A percentile compares a stretch with the other conserved stretches of the same genome.
These are phyloP conservation scores for Hypoxylon cercidicola DNA, from an alignment of 495 filamentous ascomycete species.

Conservation along the genomic window DNA sequence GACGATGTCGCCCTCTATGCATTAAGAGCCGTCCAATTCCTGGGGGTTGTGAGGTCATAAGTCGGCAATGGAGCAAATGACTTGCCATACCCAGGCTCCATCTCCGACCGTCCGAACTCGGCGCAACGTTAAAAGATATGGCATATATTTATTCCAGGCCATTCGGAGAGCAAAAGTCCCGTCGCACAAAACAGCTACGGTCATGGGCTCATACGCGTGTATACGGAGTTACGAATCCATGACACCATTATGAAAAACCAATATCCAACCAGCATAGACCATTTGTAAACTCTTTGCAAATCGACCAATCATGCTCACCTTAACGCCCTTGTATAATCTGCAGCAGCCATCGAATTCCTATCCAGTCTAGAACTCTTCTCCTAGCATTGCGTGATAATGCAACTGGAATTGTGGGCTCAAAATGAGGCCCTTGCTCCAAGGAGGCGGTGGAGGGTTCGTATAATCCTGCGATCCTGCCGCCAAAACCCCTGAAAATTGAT, in stretches of 20 bases:
- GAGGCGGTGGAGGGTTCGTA: too few relatives aligned
- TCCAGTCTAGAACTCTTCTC: too few relatives aligned
- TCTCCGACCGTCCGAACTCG: constrained; percentile 34
- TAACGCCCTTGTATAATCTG: too few relatives aligned
- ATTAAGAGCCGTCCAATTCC: neutral
- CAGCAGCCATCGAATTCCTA: too few relatives aligned
- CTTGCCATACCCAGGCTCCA: neutral
- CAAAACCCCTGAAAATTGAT: too few relatives aligned
- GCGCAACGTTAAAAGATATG: constrained; percentile 13
- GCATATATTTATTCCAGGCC: neutral
- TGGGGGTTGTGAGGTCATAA: constrained; percentile 17
- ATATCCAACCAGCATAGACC: neutral
- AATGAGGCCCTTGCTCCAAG: too few relatives aligned
- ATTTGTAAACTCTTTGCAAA: too few relatives aligned
- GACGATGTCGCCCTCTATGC: neutral
- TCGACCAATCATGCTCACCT: neutral
- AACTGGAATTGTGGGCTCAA: too few relatives aligned
- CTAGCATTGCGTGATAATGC: too few relatives aligned
- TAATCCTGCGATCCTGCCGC: too few relatives aligned
- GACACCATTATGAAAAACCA: neutral
- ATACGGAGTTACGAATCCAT: neutral
- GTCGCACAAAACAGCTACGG: neutral
- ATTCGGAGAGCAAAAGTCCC: neutral
- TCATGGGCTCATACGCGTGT: neutral
- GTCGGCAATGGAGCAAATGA: neutral